Percentiles rank a stretch among this genome's conserved stretches.
phyloP scores from a whole-genome alignment of 2,329 filamentous ascomycete genomes.

The Lachnellula suecica region DNA sequence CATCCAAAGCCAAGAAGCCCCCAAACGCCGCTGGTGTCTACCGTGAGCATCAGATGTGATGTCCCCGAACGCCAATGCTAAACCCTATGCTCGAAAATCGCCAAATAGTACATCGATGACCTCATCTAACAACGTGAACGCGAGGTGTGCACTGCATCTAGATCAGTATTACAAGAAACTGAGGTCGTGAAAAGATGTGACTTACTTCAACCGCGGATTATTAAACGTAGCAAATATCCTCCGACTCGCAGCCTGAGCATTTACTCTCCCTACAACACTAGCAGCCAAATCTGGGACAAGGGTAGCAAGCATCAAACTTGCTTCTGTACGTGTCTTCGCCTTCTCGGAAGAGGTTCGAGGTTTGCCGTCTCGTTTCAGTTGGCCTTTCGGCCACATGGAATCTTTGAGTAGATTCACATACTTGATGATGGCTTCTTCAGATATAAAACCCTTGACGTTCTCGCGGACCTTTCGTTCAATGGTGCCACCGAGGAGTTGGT shows the following conservation, averaged over 20 bases:
- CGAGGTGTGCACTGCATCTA: conserved; percentile 32
- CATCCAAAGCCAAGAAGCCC: no score
- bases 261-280: conserved; percentile 88
- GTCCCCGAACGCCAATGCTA: conserved; percentile 29
- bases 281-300: conserved; percentile 88
- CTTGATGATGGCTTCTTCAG: conserved; percentile 75
- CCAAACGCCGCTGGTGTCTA: conserved; percentile 1
- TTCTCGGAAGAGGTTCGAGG: conserved; percentile 71
- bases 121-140: conserved; percentile 37
- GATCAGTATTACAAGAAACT: conserved; percentile 12
- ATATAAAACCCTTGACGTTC: conserved; percentile 68
- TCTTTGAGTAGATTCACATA: conserved; percentile 75
- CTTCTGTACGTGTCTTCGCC: conserved; percentile 78
- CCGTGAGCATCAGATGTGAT: conserved; percentile 1
- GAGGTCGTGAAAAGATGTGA: conserved; percentile 25
- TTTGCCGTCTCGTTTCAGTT: conserved; percentile 46
- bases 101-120: conserved; percentile 35
- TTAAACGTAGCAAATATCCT: conserved; percentile 90
- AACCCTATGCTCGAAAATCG: conserved; percentile 25
- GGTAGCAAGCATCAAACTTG: conserved; percentile 83
- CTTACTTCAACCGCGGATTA: conserved; percentile 85
- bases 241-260: conserved; percentile 86
- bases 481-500: conserved; percentile 92
- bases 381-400: conserved; percentile 77
- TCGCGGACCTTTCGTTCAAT: conserved; percentile 96